These are phyloP conservation scores for Apiospora rasikravindrae DNA, from an alignment of 2,329 filamentous ascomycete species.

Conservation along the genomic window DNA sequence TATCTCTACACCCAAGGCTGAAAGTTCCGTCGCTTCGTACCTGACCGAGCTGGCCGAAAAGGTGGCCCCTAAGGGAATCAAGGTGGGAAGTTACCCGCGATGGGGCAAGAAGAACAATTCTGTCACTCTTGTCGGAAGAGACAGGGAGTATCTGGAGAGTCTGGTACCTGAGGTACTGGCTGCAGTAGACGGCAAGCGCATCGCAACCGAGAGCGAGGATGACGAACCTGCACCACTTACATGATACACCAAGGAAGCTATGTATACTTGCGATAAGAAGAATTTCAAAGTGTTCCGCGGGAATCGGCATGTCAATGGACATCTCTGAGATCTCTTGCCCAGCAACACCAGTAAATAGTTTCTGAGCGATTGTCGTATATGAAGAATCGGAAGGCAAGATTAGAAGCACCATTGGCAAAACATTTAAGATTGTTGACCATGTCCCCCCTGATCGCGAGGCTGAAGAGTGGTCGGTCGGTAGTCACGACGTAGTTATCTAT, in stretches of 20 bases:
- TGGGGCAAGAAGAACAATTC: conserved; percentile 90
- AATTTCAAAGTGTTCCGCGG: neutral
- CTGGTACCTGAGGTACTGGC: conserved; percentile 78
- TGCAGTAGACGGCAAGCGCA: conserved; percentile 74
- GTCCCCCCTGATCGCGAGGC: neutral
- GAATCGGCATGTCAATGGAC: neutral
- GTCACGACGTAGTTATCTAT: neutral
- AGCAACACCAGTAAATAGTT: too few relatives aligned
- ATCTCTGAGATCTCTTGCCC: too few relatives aligned
- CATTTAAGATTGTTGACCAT: neutral
- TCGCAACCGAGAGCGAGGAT: conserved; percentile 74
- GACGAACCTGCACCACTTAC: conserved; percentile 47
- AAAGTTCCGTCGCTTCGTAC: conserved; percentile 84
- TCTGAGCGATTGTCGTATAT: too few relatives aligned
- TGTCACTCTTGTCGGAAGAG: conserved; percentile 83
- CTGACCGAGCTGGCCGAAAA: conserved; percentile 78
- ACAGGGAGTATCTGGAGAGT: conserved; percentile 78
- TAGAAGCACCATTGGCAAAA: neutral
- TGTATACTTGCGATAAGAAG: neutral
- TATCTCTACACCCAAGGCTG: conserved; percentile 85
- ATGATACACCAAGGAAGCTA: neutral
- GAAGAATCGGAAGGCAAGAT: neutral
- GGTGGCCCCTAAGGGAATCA: conserved; percentile 78
- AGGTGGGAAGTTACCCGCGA: conserved; percentile 93
- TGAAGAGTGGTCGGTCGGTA: too few relatives aligned